phyloP scores from a whole-genome alignment of 2,329 filamentous ascomycete genomes.

The Diaporthe citri region DNA sequence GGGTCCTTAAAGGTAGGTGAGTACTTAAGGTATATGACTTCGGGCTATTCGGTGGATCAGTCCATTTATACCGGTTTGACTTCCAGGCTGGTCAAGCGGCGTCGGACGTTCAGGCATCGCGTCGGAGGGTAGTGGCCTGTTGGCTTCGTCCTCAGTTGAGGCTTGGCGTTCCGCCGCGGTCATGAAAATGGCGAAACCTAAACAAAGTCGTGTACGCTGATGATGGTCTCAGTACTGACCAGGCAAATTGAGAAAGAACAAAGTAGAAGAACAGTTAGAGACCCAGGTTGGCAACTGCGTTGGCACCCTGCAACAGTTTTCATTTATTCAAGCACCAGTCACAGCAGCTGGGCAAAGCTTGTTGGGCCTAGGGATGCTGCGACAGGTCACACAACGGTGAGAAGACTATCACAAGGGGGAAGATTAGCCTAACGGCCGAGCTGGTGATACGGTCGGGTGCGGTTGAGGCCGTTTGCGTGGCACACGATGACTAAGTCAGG shows the following conservation, averaged over 20 bases:
- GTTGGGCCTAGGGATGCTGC: neutral
- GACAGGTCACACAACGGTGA: neutral
- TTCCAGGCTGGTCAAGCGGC: neutral
- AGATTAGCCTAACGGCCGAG: neutral
- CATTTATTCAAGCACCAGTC: neutral
- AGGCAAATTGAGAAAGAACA: neutral
- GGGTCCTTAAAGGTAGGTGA: too few species aligned
- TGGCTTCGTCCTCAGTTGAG: neutral
- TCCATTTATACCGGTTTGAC: neutral
- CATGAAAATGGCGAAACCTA: neutral
- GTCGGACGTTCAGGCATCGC: neutral
- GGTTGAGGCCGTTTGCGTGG: neutral
- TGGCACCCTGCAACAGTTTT: neutral
- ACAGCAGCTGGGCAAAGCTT: neutral
- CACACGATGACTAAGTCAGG: too few species aligned
- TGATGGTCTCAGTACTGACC: neutral
- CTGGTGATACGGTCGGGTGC: neutral
- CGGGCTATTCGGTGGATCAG: neutral
- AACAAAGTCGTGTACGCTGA: neutral
- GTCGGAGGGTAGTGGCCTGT: neutral
- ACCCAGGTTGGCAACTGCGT: neutral
- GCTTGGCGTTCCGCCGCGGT: neutral
- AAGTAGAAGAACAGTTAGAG: neutral
- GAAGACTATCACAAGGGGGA: neutral
- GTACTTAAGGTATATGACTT: neutral